Evolutionary conservation across 768 basidiomycete species (phyloP), one percentile per base, ranked within the genome.

Genomic region (Krasilnikovozyma curviuscula): DNA sequence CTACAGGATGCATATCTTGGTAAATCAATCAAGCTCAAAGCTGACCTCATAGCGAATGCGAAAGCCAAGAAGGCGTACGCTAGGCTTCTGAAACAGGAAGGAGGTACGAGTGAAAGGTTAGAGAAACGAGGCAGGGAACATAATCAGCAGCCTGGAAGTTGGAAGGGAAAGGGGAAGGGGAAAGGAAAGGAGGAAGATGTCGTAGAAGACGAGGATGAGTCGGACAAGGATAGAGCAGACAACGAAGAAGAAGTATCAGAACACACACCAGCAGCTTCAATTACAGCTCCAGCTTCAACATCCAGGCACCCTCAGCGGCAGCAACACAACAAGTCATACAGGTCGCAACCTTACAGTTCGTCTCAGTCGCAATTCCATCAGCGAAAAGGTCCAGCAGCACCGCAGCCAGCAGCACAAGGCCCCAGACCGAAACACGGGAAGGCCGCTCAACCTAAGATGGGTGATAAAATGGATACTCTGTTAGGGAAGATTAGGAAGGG

Each of bases 11-110:
- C n/a, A n/a, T n/a, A n/a, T n/a, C n/a, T n/a, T n/a, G n/a, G n/a
- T n/a, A n/a, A n/a, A n/a, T n/a, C n/a, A n/a, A n/a, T n/a, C n/a
- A 52, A 52, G 44, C 46, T 52, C 40, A 52, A 52, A 28, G 31
- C 44, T 18, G 14, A 19, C 19, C 41, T 52, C 27, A 52, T 52
- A 33, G n/a, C 28, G 24, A 52, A 52, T 29, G 50, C 50, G 7
- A 52, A 52, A 31, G 41, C 44, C 18, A 52, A 52, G 28, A 39
- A 41, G n/a, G 33, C 28, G 25, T 52, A 24, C 18, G 50, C 50
- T 10, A 52, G 48, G 40, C 33, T 41, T 18, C 50, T 52, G 45
- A 52, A 52, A 32, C 14, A 23, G 18, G 50, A 52, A 18, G 50
- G 50, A 9, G 40, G 46, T 30, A n/a, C 40, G 19, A 46, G 45